Percentiles rank a stretch among this genome's conserved stretches.
Evolutionary conservation across 176 grass and related monocot genomes (phyloP).

Genomic region (Carex littledalei): DNA sequence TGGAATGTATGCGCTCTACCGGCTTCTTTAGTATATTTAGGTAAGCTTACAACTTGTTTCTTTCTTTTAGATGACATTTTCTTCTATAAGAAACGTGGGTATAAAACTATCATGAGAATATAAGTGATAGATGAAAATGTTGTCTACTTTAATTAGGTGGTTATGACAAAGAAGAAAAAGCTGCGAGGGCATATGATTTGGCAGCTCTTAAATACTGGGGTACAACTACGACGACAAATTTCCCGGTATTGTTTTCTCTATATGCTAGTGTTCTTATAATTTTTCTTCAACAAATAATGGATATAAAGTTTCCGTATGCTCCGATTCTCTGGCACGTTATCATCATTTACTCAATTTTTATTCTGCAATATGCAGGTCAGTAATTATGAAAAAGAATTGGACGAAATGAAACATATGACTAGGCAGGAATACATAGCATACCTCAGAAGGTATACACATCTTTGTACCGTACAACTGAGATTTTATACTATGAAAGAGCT

Average conservation of each 20-base stretch:
- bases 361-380: not conserved
- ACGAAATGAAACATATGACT: conserved; percentile 39
- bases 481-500: not conserved
- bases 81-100: not conserved
- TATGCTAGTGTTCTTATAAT: not conserved
- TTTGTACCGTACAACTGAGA: not conserved
- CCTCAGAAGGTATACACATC: conserved; percentile 25
- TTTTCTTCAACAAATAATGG: not conserved
- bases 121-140: not conserved
- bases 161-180: conserved; percentile 41
- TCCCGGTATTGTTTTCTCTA: conserved; percentile 21
- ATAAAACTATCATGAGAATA: not conserved
- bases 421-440: conserved; percentile 30
- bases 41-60: conserved; percentile 17
- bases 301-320: not conserved
- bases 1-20: not conserved
- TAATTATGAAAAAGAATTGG: conserved; percentile 29
- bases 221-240: conserved; percentile 34
- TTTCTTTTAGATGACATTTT: not conserved
- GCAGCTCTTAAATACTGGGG: conserved; percentile 49
- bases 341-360: not conserved
- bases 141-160: conserved; percentile 18
- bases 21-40: conserved; percentile 31
- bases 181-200: conserved; percentile 39
- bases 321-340: not conserved